phyloP scores from a whole-genome alignment of 352 stramenopile species.

The Pythium volutum region DNA sequence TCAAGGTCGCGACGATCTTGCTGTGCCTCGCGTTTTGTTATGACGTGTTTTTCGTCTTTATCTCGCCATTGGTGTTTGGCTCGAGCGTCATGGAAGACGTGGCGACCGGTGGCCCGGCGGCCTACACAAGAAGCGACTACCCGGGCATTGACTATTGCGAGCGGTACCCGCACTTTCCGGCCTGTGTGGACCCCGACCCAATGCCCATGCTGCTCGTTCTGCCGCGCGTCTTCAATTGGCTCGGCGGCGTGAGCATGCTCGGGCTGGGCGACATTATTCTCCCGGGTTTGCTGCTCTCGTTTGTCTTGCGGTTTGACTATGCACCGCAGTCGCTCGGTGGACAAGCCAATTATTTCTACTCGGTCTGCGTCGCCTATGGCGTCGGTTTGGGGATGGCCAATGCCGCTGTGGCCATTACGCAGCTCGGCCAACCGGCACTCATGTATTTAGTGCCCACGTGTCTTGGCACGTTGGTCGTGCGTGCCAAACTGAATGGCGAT shows the following conservation, averaged over 20 bases:
- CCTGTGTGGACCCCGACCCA: slow-evolving; percentile 75
- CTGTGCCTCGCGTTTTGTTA: slow-evolving; percentile 92
- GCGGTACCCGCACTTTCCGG: slow-evolving; percentile 52
- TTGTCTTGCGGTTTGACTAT: slow-evolving; percentile 91
- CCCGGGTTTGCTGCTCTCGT: slow-evolving; percentile 92
- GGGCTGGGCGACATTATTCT: slow-evolving; percentile 96
- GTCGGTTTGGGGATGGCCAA: slow-evolving; percentile 93
- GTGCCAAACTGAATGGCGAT: slow-evolving; percentile 69
- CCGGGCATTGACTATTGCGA: slow-evolving; percentile 76
- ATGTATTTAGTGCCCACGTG: slow-evolving; percentile 95
- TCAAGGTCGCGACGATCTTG: slow-evolving; percentile 89
- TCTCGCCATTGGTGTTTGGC: slow-evolving; percentile 88
- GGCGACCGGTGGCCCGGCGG: slow-evolving; percentile 81
- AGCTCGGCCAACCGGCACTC: slow-evolving; percentile 93
- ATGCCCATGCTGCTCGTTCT: slow-evolving; percentile 96
- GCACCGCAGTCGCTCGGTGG: slow-evolving; percentile 29
- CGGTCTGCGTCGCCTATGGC: slow-evolving; percentile 89
- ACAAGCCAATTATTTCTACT: slow-evolving; percentile 76
- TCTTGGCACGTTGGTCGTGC: slow-evolving; percentile 74
- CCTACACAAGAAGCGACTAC: slow-evolving; percentile 64
- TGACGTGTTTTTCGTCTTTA: slow-evolving; percentile 96
- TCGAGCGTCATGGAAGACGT: slow-evolving; percentile 93
- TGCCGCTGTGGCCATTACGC: slow-evolving; percentile 90
- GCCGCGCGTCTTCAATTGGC: slow-evolving; percentile 90
- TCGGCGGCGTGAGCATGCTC: slow-evolving; percentile 90